Evolutionary conservation across 768 basidiomycete genomes (phyloP).

Genomic region (Rhodotorula babjevae): DNA sequence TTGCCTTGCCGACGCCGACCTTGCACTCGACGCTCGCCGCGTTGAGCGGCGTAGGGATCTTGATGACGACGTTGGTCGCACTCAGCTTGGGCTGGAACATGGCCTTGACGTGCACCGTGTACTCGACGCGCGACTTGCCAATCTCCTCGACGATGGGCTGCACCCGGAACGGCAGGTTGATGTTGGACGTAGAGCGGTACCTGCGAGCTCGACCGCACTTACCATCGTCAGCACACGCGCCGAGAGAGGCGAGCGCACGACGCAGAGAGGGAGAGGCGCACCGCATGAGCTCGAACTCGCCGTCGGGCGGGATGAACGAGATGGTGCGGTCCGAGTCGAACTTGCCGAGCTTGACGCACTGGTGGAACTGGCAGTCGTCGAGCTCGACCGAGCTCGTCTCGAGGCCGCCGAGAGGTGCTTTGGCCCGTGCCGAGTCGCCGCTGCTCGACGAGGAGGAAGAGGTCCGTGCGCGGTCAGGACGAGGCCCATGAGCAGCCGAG

Average conservation of each 20-base stretch:
- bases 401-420: slow-evolving; percentile 38
- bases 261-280: slow-evolving; percentile 46
- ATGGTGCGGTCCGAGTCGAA: slow-evolving; percentile 92
- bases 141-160: slow-evolving; percentile 89
- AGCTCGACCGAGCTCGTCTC: slow-evolving; percentile 72
- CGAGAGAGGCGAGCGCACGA: neutral
- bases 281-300: slow-evolving; percentile 98
- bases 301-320: slow-evolving; percentile 95
- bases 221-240: no score
- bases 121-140: slow-evolving; percentile 85
- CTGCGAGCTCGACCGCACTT: slow-evolving; percentile 49
- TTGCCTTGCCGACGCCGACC: slow-evolving; percentile 86
- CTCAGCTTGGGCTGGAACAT: slow-evolving; percentile 88
- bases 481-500: no score
- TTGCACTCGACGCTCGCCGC: slow-evolving; percentile 89
- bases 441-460: no score
- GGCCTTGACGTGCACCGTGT: slow-evolving; percentile 78
- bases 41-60: slow-evolving; percentile 94
- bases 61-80: slow-evolving; percentile 83
- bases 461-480: no score
- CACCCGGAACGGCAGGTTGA: slow-evolving; percentile 85
- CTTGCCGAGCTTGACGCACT: slow-evolving; percentile 90
- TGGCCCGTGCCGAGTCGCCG: neutral
- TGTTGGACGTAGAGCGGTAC: slow-evolving; percentile 91
- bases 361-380: slow-evolving; percentile 97